These are phyloP conservation scores for Lyophyllum decastes DNA, from an alignment of 768 basidiomycete genomes.

Conservation along the genomic window DNA sequence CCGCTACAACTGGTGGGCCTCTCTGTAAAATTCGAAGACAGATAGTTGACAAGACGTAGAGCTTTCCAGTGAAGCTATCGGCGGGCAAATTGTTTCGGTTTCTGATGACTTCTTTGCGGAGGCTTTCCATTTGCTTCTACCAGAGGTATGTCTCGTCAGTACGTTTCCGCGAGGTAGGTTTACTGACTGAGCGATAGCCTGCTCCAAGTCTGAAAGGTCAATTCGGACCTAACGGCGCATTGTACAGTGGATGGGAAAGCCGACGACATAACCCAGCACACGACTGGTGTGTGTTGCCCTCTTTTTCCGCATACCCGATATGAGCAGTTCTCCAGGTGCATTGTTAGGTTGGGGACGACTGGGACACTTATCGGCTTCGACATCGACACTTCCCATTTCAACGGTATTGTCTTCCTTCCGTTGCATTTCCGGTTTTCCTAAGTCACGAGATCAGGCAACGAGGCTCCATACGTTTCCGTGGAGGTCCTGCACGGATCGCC, in stretches of 20 bases:
- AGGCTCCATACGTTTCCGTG: slow-evolving; percentile 82
- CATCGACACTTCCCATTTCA: slow-evolving; percentile 94
- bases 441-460: slow-evolving; percentile 57
- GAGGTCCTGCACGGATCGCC: slow-evolving; percentile 51
- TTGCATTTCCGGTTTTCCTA: neutral
- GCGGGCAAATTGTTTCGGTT: slow-evolving; percentile 69
- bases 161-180: neutral
- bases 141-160: slow-evolving; percentile 57
- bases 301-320: neutral
- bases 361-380: slow-evolving; percentile 82
- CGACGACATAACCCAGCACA: slow-evolving; percentile 84
- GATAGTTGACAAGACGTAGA: slow-evolving; percentile 46
- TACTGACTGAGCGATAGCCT: slow-evolving; percentile 51
- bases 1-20: slow-evolving; percentile 47
- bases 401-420: slow-evolving; percentile 48
- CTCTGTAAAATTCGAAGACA: no score
- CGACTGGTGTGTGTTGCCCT: slow-evolving; percentile 67
- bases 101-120: slow-evolving; percentile 98
- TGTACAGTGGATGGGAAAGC: slow-evolving; percentile 94
- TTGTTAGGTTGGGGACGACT: slow-evolving; percentile 82
- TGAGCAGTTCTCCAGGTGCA: slow-evolving; percentile 59
- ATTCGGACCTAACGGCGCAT: slow-evolving; percentile 93
- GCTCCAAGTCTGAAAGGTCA: slow-evolving; percentile 91
- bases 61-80: slow-evolving; percentile 84
- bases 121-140: slow-evolving; percentile 78